Conservation (phyloP, 2,329 filamentous ascomycete genomes). For the Cadophora luteo-olivacea region DNA sequence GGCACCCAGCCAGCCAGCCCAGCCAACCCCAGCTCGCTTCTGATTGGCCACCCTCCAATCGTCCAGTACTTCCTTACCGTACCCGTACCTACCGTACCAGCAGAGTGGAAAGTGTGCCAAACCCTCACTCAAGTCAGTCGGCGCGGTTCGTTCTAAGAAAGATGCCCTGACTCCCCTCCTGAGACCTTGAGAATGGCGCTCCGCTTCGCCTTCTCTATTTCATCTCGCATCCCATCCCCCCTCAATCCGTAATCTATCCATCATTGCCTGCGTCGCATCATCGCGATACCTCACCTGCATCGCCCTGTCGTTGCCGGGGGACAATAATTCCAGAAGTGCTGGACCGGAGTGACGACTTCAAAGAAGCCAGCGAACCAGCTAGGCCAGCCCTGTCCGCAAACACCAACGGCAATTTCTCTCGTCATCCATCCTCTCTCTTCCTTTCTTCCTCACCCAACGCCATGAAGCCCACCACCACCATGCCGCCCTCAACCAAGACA, state of each 20-base stretch:
- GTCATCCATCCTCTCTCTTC: conserved; percentile 18
- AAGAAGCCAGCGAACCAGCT: conserved; percentile 13
- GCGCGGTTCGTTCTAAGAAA: conserved; percentile 17
- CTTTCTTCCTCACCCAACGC: conserved; percentile 23
- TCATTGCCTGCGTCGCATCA: not conserved
- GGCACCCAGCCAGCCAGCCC: conserved; percentile 7
- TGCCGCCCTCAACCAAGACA: conserved; percentile 39
- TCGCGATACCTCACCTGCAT: conserved; percentile 5
- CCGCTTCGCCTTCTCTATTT: conserved; percentile 13
- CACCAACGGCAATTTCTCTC: conserved; percentile 17
- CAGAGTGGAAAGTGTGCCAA: not conserved
- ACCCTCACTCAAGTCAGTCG: conserved; percentile 10
- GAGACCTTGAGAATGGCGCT: conserved; percentile 9
- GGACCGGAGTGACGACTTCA: conserved; percentile 1
- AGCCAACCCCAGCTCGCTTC: not conserved
- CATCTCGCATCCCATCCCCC: conserved; percentile 6
- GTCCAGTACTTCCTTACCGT: not conserved
- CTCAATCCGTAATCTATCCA: conserved; percentile 10
- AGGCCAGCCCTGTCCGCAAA: conserved; percentile 10
- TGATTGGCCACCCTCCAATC: not conserved
- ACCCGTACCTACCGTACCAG: too few relatives aligned
- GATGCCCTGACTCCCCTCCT: conserved; percentile 16
- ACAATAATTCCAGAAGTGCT: conserved; percentile 10
- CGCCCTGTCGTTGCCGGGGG: conserved; percentile 5
- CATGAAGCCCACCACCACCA: conserved; percentile 25